These are phyloP conservation scores for Themeda triandra DNA, from an alignment of 176 grass and related monocot genomes.

Conservation along the genomic window DNA sequence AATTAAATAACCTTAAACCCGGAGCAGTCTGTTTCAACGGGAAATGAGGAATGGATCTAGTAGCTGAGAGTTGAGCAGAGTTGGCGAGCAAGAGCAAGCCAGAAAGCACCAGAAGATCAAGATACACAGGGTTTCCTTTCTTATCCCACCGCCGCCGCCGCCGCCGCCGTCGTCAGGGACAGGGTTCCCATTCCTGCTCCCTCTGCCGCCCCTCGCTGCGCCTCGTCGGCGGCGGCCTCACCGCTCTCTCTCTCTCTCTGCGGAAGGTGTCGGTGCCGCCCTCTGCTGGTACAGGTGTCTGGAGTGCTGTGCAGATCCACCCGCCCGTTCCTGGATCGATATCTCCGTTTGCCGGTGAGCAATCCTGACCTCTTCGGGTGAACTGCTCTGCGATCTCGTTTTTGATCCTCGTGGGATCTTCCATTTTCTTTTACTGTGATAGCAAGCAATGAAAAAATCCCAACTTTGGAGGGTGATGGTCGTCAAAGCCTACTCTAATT, in stretches of 20 bases:
- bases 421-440: neutral
- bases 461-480: neutral
- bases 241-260: no score
- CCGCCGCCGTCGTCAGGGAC: neutral
- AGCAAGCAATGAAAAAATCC: neutral
- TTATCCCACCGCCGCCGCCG: neutral
- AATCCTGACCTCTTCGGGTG: neutral
- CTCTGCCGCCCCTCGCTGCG: neutral
- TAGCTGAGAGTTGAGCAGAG: neutral
- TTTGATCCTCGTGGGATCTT: neutral
- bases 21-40: neutral
- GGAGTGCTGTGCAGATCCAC: neutral
- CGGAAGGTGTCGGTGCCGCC: neutral
- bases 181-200: neutral
- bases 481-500: neutral
- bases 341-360: neutral
- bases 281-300: neutral
- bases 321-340: neutral
- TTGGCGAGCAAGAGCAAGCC: neutral
- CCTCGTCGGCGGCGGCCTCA: neutral
- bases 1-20: no score
- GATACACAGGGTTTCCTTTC: neutral
- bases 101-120: neutral
- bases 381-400: neutral
- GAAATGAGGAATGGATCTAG: neutral